Evolutionary conservation across 495 filamentous ascomycete species (phyloP).

Genomic region (Daldinia childiae): DNA sequence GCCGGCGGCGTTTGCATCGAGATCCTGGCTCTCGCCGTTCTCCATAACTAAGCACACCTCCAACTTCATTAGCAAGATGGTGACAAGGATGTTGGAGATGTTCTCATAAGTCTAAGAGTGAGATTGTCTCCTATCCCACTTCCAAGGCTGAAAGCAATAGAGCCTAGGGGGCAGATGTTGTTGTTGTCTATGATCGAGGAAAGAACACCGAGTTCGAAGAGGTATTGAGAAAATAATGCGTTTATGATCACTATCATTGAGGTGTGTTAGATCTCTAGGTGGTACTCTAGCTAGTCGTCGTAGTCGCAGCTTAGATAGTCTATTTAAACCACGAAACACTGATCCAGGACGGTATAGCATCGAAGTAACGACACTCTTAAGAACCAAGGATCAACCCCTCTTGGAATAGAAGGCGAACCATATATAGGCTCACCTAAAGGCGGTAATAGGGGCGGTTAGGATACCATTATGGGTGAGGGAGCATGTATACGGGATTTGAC

Average conservation of each 20-base stretch:
- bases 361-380: neutral
- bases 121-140: neutral
- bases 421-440: neutral
- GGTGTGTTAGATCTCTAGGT: neutral
- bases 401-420: neutral
- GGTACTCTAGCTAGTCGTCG: neutral
- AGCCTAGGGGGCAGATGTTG: neutral
- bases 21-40: neutral
- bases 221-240: neutral
- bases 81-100: conserved; percentile 1
- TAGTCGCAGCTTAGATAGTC: neutral
- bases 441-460: neutral
- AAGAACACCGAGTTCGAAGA: neutral
- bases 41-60: conserved; percentile 4
- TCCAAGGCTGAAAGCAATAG: neutral
- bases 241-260: neutral
- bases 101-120: neutral
- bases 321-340: neutral
- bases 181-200: neutral
- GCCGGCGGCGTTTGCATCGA: neutral
- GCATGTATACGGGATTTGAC: neutral
- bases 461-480: neutral
- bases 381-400: neutral
- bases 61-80: conserved; percentile 5
- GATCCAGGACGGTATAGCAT: neutral